Evolutionary conservation across 2,329 filamentous ascomycete genomes (phyloP), one percentile per base, ranked within the genome.

Genomic region (Colletotrichum magnum): DNA sequence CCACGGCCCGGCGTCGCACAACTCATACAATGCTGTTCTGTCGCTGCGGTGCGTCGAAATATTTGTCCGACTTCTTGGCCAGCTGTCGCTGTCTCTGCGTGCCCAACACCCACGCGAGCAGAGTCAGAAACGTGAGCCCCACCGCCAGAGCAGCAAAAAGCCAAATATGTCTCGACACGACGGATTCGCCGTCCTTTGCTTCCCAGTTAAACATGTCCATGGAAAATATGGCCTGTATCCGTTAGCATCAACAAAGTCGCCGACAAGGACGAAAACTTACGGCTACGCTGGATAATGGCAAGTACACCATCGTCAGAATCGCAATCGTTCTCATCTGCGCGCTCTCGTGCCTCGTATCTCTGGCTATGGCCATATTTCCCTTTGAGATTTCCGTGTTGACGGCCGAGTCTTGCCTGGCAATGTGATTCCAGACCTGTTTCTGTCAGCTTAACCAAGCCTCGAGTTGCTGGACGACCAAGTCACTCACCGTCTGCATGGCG

Each of bases 251-350:
- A 7, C 21, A 5, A 4, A 13, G 28, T 28, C 13, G 4, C 7
- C 3, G 18, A 28, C 15, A 3, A 6, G 66, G 2, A 16, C 15
- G 6, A 10, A 0, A 43, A 60, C 16, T 47, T 15, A 53, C 73
- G 54, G 74, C 76, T 52, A 77, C 73, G 16, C 73, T 76, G 0
- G 75, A 74, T 6, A 75, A 69, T 0, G 74, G 76, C 21, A 78
- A 39, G 50, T 77, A 78, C 2, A 76, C 65, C 76, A 78, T 77
- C 1, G 75, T 77, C 24, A 78, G 50, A 5, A 77, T 50, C 1
- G 76, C 76, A 26, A 78, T 78, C 1, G 74, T 75, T 21, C 72
- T 76, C 76, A 77, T 78, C 60, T 74, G 72, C 6, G 73, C 70
- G 47, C 75, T 74, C 18, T 77, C 75, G 10, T 71, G 67, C 15